Conservation (phyloP, 2,329 filamentous ascomycete species). For the Tolypocladium guangdongense region DNA sequence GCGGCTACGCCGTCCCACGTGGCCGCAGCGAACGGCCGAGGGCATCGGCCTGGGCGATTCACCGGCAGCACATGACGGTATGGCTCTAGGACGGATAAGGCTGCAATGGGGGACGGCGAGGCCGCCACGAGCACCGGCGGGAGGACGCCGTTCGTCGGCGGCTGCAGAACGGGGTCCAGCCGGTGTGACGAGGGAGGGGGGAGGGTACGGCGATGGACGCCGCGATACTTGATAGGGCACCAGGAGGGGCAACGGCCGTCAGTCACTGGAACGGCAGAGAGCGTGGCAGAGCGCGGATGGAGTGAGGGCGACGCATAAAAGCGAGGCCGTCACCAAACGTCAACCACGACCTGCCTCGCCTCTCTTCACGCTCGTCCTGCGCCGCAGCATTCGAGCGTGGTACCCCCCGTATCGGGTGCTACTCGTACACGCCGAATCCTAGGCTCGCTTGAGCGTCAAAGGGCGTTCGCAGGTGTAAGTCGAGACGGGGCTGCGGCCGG, state of each 20-base stretch:
- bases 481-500: not conserved
- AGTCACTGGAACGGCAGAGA: not conserved
- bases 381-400: too few species aligned
- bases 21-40: constrained; percentile 5
- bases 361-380: not conserved
- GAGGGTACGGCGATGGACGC: not conserved
- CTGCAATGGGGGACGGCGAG: constrained; percentile 13
- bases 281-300: not conserved
- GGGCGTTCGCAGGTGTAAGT: not conserved
- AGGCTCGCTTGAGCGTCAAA: not conserved
- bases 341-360: not conserved
- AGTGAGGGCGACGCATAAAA: not conserved
- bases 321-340: not conserved
- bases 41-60: not conserved
- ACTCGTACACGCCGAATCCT: not conserved
- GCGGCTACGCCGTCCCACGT: constrained; percentile 11
- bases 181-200: not conserved
- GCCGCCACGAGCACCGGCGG: constrained; percentile 18
- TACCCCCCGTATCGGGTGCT: not conserved
- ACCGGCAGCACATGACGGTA: constrained; percentile 8
- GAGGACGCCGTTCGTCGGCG: constrained; percentile 18
- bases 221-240: not conserved
- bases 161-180: constrained; percentile 3
- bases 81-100: constrained; percentile 4
- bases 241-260: not conserved